Conservation (phyloP, 148 eudicot genomes). For the Rhododendron mucronatum region DNA sequence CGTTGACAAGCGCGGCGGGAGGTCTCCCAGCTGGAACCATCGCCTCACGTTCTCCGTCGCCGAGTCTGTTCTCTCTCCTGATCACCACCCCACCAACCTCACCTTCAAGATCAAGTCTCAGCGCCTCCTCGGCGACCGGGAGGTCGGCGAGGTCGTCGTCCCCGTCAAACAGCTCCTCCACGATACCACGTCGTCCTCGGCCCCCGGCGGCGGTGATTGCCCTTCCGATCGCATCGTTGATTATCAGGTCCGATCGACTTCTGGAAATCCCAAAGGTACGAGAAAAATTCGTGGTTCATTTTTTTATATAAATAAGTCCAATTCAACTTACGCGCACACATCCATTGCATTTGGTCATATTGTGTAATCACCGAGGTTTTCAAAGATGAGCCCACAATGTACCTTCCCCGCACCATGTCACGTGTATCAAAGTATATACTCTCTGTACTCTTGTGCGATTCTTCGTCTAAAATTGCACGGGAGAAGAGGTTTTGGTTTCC, state of each 20-base stretch:
- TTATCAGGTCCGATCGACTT: constrained; percentile 30
- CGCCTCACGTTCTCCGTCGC: constrained; percentile 46
- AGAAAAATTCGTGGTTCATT: background rate
- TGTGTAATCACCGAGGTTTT: background rate
- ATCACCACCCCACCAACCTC: constrained; percentile 28
- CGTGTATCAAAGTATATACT: background rate
- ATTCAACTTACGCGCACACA: background rate
- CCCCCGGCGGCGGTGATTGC: background rate
- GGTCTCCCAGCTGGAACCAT: constrained; percentile 49
- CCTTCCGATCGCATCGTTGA: constrained; percentile 13
- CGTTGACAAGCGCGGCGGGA: constrained; percentile 49
- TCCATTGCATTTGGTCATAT: background rate
- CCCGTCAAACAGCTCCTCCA: constrained; percentile 43
- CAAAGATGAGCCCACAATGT: background rate
- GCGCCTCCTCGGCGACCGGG: constrained; percentile 53
- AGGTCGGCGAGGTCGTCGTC: constrained; percentile 56
- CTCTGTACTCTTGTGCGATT: background rate
- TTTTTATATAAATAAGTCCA: background rate
- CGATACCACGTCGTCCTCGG: background rate
- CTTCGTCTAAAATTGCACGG: background rate
- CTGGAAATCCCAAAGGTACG: constrained; percentile 41
- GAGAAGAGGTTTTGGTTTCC: background rate
- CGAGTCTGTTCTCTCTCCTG: constrained; percentile 31
- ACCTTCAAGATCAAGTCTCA: constrained; percentile 43
- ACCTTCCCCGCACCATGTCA: background rate